These are phyloP conservation scores for Chenopodium quinoa DNA, from an alignment of 148 eudicot genomes.

Conservation along the genomic window DNA sequence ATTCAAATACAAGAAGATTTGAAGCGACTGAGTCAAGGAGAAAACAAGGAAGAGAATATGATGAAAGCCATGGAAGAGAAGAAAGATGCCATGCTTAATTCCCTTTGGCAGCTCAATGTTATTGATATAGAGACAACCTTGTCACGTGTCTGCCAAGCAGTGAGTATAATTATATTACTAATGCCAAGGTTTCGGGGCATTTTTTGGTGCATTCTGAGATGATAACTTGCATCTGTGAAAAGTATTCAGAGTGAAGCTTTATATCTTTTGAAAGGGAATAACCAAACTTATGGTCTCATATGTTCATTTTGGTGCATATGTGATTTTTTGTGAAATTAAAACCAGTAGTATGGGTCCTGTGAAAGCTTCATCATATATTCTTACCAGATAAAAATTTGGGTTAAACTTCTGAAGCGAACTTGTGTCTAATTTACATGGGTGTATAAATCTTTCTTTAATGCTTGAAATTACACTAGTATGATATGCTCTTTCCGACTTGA, in stretches of 20 bases:
- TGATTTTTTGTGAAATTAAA: background rate
- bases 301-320: background rate
- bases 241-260: too few species aligned
- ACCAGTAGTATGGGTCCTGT: background rate
- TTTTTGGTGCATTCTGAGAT: background rate
- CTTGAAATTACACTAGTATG: background rate
- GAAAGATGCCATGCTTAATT: conserved; percentile 73
- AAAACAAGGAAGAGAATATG: conserved; percentile 58
- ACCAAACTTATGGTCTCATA: background rate
- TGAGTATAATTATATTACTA: conserved; percentile 35
- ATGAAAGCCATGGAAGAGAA: conserved; percentile 76
- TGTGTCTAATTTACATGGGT: conserved; percentile 4
- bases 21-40: conserved; percentile 61
- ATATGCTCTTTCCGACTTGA: background rate
- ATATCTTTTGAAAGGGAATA: background rate
- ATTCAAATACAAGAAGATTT: conserved; percentile 76
- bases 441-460: background rate
- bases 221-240: too few species aligned
- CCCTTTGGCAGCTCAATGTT: conserved; percentile 94
- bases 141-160: conserved; percentile 82
- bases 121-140: conserved; percentile 86
- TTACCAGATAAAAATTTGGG: too few species aligned
- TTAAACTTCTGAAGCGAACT: background rate
- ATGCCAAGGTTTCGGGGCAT: background rate
- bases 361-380: background rate